phyloP scores from a whole-genome alignment of 768 basidiomycete species.

The Psilocybe subaeruginosa region DNA sequence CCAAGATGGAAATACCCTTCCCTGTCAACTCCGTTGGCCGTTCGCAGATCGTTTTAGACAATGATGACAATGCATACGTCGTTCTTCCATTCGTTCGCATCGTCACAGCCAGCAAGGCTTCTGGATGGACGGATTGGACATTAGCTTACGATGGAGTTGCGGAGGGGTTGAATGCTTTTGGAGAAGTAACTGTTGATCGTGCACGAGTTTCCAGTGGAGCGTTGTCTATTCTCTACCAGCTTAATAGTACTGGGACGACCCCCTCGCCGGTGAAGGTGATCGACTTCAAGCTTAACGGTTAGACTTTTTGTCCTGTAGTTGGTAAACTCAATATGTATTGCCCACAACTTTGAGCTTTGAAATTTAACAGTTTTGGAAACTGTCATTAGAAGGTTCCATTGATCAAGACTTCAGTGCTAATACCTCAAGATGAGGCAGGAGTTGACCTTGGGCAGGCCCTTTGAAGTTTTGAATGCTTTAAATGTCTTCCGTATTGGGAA shows the following conservation, averaged over 20 bases:
- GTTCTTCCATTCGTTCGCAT: constrained; percentile 45
- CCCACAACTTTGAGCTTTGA: not conserved
- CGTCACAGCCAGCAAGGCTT: constrained; percentile 45
- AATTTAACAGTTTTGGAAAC: not conserved
- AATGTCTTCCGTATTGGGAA: constrained; percentile 1
- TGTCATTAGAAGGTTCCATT: too few relatives aligned
- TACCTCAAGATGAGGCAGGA: too few relatives aligned
- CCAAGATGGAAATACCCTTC: constrained; percentile 51
- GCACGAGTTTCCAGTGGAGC: constrained; percentile 39
- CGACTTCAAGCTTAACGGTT: constrained; percentile 44
- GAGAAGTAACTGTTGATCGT: constrained; percentile 49
- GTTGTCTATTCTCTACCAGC: constrained; percentile 46
- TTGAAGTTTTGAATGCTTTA: not conserved
- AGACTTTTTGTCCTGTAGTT: not conserved
- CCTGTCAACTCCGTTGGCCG: constrained; percentile 44
- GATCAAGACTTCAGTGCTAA: too few relatives aligned
- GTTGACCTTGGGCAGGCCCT: not conserved
- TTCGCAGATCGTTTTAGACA: constrained; percentile 48
- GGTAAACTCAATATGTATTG: not conserved
- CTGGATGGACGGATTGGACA: constrained; percentile 51
- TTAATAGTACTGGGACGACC: constrained; percentile 42
- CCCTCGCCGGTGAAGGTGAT: constrained; percentile 43
- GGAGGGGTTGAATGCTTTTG: constrained; percentile 43
- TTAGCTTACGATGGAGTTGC: constrained; percentile 44
- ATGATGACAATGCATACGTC: constrained; percentile 45